These are phyloP conservation scores for Trichoderma hamatum DNA, from an alignment of 2,329 filamentous ascomycete species.

Conservation along the genomic window DNA sequence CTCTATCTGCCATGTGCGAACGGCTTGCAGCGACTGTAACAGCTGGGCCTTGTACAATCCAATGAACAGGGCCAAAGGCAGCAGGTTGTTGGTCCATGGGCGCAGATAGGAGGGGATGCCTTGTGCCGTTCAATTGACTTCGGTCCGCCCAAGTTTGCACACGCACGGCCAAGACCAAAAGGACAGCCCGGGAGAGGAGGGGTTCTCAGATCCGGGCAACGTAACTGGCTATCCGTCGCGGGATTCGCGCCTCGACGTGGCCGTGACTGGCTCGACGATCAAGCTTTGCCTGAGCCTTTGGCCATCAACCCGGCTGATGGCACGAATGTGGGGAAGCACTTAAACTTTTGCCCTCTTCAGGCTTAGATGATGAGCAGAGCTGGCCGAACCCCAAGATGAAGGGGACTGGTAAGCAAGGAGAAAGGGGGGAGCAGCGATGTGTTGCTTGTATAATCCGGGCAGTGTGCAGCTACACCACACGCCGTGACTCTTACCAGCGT, in stretches of 20 bases:
- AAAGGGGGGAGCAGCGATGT: background rate
- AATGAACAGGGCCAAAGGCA: background rate
- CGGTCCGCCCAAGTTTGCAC: background rate
- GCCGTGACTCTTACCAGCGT: background rate
- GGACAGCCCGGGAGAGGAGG: background rate
- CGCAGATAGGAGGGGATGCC: background rate
- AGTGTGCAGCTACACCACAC: background rate
- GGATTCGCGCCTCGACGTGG: slow-evolving; percentile 1
- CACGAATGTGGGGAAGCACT: background rate
- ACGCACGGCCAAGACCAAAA: slow-evolving; percentile 10
- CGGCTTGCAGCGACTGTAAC: background rate
- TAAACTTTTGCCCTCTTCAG: slow-evolving; percentile 6
- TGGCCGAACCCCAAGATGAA: background rate
- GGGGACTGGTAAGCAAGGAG: background rate
- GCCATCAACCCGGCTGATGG: slow-evolving; percentile 13
- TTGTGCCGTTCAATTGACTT: slow-evolving; percentile 10
- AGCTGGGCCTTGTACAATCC: background rate
- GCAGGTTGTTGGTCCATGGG: background rate
- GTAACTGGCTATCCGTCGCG: slow-evolving; percentile 5
- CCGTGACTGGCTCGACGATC: background rate
- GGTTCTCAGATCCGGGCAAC: background rate
- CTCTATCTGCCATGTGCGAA: slow-evolving; percentile 18
- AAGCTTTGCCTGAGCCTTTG: background rate
- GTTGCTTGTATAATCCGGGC: background rate
- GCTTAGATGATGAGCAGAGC: background rate